Evolutionary conservation across 2,329 filamentous ascomycete genomes (phyloP).

Genomic region (Diplocarpon mali): DNA sequence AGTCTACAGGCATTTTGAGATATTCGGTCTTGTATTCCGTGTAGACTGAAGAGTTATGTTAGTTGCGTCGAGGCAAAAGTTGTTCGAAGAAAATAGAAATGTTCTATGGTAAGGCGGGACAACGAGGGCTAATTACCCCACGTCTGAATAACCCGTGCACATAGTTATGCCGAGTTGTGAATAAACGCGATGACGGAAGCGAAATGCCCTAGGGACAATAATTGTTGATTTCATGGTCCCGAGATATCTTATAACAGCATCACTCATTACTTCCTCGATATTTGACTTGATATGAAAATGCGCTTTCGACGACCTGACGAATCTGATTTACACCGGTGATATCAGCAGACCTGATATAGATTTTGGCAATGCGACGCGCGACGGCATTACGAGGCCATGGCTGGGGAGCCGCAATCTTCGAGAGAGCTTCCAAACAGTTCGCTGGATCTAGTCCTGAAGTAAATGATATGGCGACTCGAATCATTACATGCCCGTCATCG

Average conservation of each 20-base stretch:
- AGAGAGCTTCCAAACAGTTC: slow-evolving; percentile 19
- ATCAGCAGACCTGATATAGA: slow-evolving; percentile 15
- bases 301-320: slow-evolving; percentile 13
- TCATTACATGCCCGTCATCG: slow-evolving; percentile 1
- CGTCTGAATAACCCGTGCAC: slow-evolving; percentile 1
- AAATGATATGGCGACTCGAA: slow-evolving; percentile 6
- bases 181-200: slow-evolving; percentile 5
- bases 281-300: slow-evolving; percentile 18
- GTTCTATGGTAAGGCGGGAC: not conserved
- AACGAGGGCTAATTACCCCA: not conserved
- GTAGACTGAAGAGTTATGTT: no score
- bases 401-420: slow-evolving; percentile 16
- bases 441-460: slow-evolving; percentile 9
- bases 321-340: slow-evolving; percentile 22
- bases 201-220: not conserved
- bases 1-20: slow-evolving; percentile 47
- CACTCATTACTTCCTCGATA: no score
- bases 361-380: slow-evolving; percentile 22
- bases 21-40: no score
- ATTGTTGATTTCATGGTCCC: slow-evolving; percentile 5
- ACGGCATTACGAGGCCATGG: slow-evolving; percentile 15
- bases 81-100: slow-evolving; percentile 10
- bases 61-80: slow-evolving; percentile 10
- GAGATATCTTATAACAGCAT: no score
- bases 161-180: slow-evolving; percentile 4